Base-by-base conservation (phyloP, 2,329 filamentous ascomycete genomes). In the Colletotrichum aenigma region DNA sequence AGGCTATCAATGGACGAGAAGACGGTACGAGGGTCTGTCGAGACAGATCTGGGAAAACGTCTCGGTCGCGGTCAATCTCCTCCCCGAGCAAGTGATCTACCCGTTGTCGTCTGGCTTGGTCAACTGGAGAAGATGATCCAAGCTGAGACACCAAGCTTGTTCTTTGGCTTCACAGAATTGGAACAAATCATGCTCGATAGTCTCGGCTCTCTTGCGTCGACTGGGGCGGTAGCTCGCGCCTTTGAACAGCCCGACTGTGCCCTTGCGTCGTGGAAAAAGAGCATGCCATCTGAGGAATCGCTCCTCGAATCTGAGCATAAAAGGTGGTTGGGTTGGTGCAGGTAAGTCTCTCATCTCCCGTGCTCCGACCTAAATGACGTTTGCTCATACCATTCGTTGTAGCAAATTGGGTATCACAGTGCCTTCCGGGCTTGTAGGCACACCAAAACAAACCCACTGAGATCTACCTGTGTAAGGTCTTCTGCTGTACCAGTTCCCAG, bases 401-500 rank as follows among this genome's bases (percentile, higher is more conserved):
- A 43, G 38, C 38, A 43, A 43, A 12, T 43, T 43, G 38, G 38
- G 38, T 12, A n/a, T 43, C 38, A 43, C 9, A 43, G 38, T 43
- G 38, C 38, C 38, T n/a, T 43, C 18, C 5, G 18, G 38, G 38
- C 38, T 43, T 43, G 38, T n/a, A 3, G 15, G 1, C 3, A 43
- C 18, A 43, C 18, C 38, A 43, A 43, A 8, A 43, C 38, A 2
- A 43, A 10, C 18, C 38, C 38, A 2, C 1, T 43, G 18, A 43
- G 18, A 43, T 43, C 38, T n/a, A n/a, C 5, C 18, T 43, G 5
- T 43, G 38, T 1, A 43, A 43, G 38, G 18, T 12, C 38, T 43
- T 43, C 38, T 43, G 18, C 3, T 1, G n/a, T 0, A 43, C 5
- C 18, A n/a, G 38, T 1, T 6, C 38, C 18, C 9, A 6, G 2